A percentile compares a stretch with the other conserved stretches of the same genome.
Evolutionary conservation across 1,284 basidiomycete genomes (phyloP).

Genomic region (Coniferiporia sulphurascens): DNA sequence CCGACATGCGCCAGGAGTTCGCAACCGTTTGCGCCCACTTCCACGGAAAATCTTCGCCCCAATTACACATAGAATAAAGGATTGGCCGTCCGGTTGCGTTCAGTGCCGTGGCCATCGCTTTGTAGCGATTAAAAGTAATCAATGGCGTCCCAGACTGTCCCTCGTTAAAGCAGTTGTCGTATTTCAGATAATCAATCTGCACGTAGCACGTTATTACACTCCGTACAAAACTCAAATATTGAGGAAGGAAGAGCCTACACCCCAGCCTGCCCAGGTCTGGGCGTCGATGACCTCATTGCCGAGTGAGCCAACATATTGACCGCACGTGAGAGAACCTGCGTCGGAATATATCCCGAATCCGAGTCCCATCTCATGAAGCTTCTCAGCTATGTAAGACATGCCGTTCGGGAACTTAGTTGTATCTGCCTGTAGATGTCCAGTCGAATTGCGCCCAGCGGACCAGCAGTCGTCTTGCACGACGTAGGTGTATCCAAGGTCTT

Average conservation of each 20-base stretch:
- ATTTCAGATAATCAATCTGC: slow-evolving; percentile 30
- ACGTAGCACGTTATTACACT: slow-evolving; percentile 13
- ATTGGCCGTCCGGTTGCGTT: slow-evolving; percentile 43
- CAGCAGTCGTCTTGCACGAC: slow-evolving; percentile 33
- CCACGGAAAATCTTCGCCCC: slow-evolving; percentile 43
- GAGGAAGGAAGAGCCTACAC: slow-evolving; percentile 37
- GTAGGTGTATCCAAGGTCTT: slow-evolving; percentile 20
- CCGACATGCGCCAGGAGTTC: slow-evolving; percentile 44
- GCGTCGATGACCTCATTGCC: slow-evolving; percentile 46
- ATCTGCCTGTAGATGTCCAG: slow-evolving; percentile 29
- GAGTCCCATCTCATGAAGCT: slow-evolving; percentile 39
- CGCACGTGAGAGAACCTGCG: slow-evolving; percentile 43
- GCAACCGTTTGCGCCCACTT: slow-evolving; percentile 43
- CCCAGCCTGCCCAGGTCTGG: slow-evolving; percentile 40
- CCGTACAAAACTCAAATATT: neutral
- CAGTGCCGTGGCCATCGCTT: slow-evolving; percentile 43
- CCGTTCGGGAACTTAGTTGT: slow-evolving; percentile 41
- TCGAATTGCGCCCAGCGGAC: slow-evolving; percentile 28
- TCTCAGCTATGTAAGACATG: slow-evolving; percentile 36
- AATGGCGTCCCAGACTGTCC: slow-evolving; percentile 38
- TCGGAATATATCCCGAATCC: slow-evolving; percentile 46
- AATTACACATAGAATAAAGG: slow-evolving; percentile 45
- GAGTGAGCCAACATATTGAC: slow-evolving; percentile 38
- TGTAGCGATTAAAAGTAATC: slow-evolving; percentile 39
- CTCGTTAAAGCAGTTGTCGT: slow-evolving; percentile 44